phyloP scores from a whole-genome alignment of 2,329 filamentous ascomycete species.

The Fusarium subtropicale region DNA sequence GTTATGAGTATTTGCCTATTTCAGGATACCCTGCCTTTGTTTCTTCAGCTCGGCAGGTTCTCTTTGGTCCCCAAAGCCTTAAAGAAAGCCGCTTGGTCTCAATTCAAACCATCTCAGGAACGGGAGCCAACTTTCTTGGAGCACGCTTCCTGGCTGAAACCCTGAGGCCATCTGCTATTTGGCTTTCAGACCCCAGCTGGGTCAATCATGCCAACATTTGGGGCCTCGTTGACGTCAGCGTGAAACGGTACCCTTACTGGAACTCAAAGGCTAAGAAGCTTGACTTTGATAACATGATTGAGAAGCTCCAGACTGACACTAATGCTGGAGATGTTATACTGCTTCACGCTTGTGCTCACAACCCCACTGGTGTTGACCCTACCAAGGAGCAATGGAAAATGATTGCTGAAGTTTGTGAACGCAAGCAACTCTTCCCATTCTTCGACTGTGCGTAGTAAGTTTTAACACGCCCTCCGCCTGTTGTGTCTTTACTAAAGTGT shows the following conservation, averaged over 20 bases:
- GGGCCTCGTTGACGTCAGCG: background rate
- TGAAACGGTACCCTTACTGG: slow-evolving; percentile 1
- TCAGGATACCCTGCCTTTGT: background rate
- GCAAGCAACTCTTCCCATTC: background rate
- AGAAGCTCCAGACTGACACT: background rate
- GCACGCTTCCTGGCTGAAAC: background rate
- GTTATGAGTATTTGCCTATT: background rate
- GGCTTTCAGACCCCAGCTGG: slow-evolving; percentile 8
- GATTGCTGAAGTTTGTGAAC: background rate
- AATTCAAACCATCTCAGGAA: slow-evolving; percentile 1
- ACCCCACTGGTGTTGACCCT: background rate
- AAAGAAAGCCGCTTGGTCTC: background rate
- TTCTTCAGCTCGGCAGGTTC: background rate
- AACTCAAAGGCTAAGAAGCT: background rate
- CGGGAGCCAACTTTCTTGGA: slow-evolving; percentile 1
- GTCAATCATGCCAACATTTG: slow-evolving; percentile 4
- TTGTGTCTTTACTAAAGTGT: background rate
- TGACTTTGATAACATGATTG: background rate
- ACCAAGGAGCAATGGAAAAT: background rate
- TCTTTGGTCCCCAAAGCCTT: background rate
- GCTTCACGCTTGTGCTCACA: slow-evolving; percentile 5
- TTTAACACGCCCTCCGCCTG: rapidly evolving
- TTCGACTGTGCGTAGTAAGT: slow-evolving; percentile 7
- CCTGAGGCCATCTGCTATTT: background rate
- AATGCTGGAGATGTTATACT: background rate